Conservation (phyloP, 139 green algal species). For the Micractinium sp. region DNA sequence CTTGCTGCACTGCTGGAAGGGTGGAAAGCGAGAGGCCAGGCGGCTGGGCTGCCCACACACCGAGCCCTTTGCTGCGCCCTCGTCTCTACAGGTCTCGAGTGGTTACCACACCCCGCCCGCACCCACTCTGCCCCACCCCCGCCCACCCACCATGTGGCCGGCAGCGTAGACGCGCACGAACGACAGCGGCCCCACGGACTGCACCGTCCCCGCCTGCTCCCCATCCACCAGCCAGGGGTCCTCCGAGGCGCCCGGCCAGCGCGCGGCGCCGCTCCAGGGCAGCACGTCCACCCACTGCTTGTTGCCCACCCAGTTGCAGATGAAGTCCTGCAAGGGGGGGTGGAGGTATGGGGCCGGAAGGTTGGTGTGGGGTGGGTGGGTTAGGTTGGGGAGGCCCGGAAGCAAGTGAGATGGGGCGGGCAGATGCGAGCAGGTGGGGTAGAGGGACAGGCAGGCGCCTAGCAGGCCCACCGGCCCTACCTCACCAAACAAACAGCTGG, state of each 20-base stretch:
- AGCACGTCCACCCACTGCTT: slow-evolving; percentile 72
- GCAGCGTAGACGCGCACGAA: slow-evolving; percentile 75
- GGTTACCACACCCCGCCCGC: background rate
- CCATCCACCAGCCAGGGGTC: slow-evolving; percentile 61
- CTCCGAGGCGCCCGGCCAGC: slow-evolving; percentile 18
- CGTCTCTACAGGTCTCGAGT: too few relatives aligned
- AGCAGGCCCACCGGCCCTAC: too few relatives aligned
- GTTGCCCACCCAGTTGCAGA: slow-evolving; percentile 79
- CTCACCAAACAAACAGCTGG: too few relatives aligned
- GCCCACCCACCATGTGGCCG: slow-evolving; percentile 60
- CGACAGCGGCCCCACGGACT: slow-evolving; percentile 62
- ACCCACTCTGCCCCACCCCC: background rate
- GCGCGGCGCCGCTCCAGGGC: slow-evolving; percentile 42
- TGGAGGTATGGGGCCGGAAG: background rate
- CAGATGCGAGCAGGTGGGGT: too few relatives aligned
- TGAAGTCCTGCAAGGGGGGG: slow-evolving; percentile 69
- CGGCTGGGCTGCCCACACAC: too few relatives aligned
- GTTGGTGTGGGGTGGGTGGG: background rate
- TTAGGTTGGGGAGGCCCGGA: background rate
- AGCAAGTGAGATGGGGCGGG: too few relatives aligned
- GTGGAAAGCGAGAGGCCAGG: too few relatives aligned
- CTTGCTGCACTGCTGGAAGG: too few relatives aligned
- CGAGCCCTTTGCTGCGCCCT: too few relatives aligned
- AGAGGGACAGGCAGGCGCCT: too few relatives aligned
- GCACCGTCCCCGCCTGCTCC: slow-evolving; percentile 61